These are phyloP conservation scores for Vicia faba DNA, from an alignment of 306 rosid genomes.

Conservation along the genomic window DNA sequence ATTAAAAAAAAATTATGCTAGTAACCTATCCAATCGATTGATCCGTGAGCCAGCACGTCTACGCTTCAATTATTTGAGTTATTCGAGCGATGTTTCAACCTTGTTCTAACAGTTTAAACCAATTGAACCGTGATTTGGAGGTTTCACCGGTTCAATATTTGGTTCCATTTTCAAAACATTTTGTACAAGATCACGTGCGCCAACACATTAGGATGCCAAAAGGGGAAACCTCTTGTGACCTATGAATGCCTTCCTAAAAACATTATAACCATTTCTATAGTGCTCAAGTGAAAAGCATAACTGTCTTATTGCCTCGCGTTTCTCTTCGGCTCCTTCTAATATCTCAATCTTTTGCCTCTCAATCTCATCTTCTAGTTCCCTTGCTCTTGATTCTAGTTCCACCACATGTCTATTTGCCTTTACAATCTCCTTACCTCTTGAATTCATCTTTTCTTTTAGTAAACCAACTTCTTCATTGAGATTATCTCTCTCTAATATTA, in stretches of 20 bases:
- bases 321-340: constrained; percentile 74
- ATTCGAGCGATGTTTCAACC: neutral
- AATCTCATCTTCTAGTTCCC: constrained; percentile 62
- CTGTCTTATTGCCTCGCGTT: constrained; percentile 93
- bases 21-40: neutral
- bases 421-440: constrained; percentile 40
- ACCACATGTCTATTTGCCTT: constrained; percentile 46
- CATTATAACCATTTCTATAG: constrained; percentile 58
- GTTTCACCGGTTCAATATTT: neutral
- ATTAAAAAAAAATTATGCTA: neutral
- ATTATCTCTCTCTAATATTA: constrained; percentile 52
- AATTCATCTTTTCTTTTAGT: constrained; percentile 44
- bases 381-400: constrained; percentile 46
- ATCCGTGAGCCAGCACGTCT: neutral
- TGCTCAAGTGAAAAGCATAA: constrained; percentile 85
- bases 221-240: constrained; percentile 54
- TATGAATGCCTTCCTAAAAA: constrained; percentile 53
- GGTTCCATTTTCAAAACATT: neutral
- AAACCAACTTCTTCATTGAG: constrained; percentile 48
- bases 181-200: constrained; percentile 21
- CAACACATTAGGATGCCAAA: constrained; percentile 42
- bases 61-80: neutral
- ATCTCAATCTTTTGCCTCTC: constrained; percentile 64
- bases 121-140: too few relatives aligned
- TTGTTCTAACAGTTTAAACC: neutral